Evolutionary conservation across 2,329 filamentous ascomycete species (phyloP).

Genomic region (Didymella keratinophila): DNA sequence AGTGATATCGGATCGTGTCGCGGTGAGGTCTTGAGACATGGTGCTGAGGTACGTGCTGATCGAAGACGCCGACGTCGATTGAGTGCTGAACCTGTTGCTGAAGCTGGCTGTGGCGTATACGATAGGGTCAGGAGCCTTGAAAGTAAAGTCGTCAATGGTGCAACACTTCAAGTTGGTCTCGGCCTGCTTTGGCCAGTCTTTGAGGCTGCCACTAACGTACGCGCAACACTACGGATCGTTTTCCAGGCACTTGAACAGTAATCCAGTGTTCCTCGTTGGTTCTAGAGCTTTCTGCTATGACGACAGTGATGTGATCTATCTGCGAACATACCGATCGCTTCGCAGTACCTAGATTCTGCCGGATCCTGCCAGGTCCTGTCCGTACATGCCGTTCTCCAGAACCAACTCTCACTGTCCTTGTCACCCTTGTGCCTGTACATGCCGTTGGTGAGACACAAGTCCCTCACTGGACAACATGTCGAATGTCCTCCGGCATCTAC

Average conservation of each 20-base stretch:
- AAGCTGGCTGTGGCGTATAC: conserved; percentile 10
- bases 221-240: conserved; percentile 8
- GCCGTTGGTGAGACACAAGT: conserved; percentile 24
- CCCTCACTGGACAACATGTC: conserved; percentile 17
- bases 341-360: conserved; percentile 17
- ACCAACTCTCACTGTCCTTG: conserved; percentile 13
- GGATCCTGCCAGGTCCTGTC: conserved; percentile 22
- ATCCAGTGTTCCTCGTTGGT: conserved; percentile 2
- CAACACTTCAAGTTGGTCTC: conserved; percentile 18
- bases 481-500: conserved; percentile 18
- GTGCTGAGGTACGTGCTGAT: not conserved
- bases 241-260: conserved; percentile 17
- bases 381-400: conserved; percentile 22
- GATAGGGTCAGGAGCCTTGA: conserved; percentile 10
- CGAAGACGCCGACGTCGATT: not conserved
- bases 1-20: not conserved
- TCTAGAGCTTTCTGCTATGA: not conserved
- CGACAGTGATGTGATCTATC: not conserved
- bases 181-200: conserved; percentile 1
- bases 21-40: not conserved
- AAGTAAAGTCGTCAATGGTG: conserved; percentile 16
- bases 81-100: conserved; percentile 3
- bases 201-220: conserved; percentile 4
- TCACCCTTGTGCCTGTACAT: conserved; percentile 16
- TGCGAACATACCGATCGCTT: conserved; percentile 8